phyloP scores from a whole-genome alignment of 345 rosid species.

The Lepidium aucheri region DNA sequence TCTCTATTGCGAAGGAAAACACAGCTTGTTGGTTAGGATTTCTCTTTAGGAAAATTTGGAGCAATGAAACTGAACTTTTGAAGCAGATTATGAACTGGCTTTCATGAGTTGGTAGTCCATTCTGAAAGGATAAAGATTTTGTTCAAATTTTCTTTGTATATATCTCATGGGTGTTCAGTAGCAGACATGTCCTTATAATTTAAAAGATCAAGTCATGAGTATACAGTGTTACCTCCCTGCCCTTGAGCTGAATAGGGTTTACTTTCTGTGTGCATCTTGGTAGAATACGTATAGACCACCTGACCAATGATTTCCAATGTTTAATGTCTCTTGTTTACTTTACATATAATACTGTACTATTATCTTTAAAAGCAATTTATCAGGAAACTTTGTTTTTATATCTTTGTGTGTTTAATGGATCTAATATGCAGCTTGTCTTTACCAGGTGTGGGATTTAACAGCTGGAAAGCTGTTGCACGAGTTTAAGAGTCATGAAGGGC shows the following conservation, averaged over 20 bases:
- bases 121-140: neutral
- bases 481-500: slow-evolving; percentile 92
- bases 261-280: neutral
- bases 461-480: slow-evolving; percentile 95
- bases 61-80: neutral
- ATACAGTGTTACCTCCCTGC: neutral
- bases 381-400: neutral
- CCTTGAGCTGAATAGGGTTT: neutral
- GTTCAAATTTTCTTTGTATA: neutral
- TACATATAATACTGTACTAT: neutral
- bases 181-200: neutral
- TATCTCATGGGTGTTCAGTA: neutral
- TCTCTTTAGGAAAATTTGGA: neutral
- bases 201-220: neutral
- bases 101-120: neutral
- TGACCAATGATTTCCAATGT: neutral
- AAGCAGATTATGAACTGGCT: neutral
- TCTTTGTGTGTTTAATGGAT: neutral
- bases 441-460: slow-evolving; percentile 97
- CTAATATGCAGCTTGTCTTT: slow-evolving; percentile 9
- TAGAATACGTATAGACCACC: neutral
- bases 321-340: neutral
- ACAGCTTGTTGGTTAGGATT: neutral
- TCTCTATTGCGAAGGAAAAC: neutral
- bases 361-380: neutral